A percentile compares a stretch with the other conserved stretches of the same genome.
phyloP scores from a whole-genome alignment of 352 stramenopile genomes.

The Phytophthora capsici region DNA sequence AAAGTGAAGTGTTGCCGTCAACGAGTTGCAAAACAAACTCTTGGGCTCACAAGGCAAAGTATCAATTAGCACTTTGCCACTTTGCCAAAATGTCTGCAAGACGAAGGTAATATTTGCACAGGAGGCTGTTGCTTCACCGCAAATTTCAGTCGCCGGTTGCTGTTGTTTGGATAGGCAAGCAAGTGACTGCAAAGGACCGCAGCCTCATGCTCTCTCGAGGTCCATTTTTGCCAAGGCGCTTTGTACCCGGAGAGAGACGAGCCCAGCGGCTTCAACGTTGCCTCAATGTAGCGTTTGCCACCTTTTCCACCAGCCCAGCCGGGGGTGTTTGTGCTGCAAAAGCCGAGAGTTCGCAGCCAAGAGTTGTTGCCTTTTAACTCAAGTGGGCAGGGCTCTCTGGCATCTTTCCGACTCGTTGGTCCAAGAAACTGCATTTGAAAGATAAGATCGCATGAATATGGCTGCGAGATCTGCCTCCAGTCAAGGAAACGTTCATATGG shows the following conservation, averaged over 20 bases:
- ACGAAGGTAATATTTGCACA: too few relatives aligned
- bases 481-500: neutral
- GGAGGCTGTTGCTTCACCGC: neutral
- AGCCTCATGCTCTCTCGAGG: constrained; percentile 19
- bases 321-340: constrained; percentile 5
- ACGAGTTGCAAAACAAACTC: constrained; percentile 2
- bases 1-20: constrained; percentile 24
- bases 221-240: constrained; percentile 19
- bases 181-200: neutral
- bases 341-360: neutral
- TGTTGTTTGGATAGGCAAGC: constrained; percentile 23
- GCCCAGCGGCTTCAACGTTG: constrained; percentile 29
- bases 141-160: neutral
- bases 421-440: neutral
- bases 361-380: constrained; percentile 5
- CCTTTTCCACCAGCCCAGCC: constrained; percentile 31
- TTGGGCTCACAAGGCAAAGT: neutral
- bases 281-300: constrained; percentile 22
- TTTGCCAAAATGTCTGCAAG: neutral
- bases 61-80: constrained; percentile 3
- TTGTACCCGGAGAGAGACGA: constrained; percentile 29
- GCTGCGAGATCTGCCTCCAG: constrained; percentile 14
- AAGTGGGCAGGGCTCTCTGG: constrained; percentile 5
- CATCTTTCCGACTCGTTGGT: constrained; percentile 2
- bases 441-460: constrained; percentile 17